Evolutionary conservation across 2,329 filamentous ascomycete genomes (phyloP).

Genomic region (Xylariaceae sp.): DNA sequence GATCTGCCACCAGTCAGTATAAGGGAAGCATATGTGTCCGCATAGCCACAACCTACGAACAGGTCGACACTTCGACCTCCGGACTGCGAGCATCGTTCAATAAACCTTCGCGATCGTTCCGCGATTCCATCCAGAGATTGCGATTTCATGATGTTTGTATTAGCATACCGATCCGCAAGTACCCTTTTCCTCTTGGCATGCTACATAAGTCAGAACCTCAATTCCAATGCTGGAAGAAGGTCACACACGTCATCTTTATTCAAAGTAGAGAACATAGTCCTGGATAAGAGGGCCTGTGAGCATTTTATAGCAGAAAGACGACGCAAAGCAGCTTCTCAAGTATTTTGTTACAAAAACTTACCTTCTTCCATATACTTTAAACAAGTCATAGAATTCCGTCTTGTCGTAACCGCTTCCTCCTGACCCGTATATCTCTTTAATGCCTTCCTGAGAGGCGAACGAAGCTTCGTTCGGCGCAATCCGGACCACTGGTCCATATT

Average conservation of each 20-base stretch:
- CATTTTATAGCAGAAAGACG: background rate
- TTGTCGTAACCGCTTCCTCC: conserved; percentile 69
- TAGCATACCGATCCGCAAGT: conserved; percentile 71
- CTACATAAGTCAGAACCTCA: conserved; percentile 43
- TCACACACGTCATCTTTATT: conserved; percentile 47
- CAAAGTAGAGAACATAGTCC: conserved; percentile 66
- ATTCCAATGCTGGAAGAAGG: background rate
- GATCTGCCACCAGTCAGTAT: conserved; percentile 30
- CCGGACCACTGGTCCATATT: conserved; percentile 63
- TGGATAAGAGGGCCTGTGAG: conserved; percentile 32
- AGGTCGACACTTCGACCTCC: conserved; percentile 59
- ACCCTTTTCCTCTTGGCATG: conserved; percentile 68
- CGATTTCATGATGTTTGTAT: conserved; percentile 67
- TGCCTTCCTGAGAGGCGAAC: conserved; percentile 60
- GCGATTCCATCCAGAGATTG: conserved; percentile 62
- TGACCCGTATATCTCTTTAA: conserved; percentile 68
- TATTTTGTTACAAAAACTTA: conserved; percentile 35
- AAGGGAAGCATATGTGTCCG: background rate
- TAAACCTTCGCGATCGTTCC: conserved; percentile 61
- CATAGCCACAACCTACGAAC: conserved; percentile 58
- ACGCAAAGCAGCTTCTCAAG: too few species aligned
- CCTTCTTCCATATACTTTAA: conserved; percentile 63
- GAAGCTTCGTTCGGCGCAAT: conserved; percentile 64
- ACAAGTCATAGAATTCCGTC: conserved; percentile 68
- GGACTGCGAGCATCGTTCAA: conserved; percentile 56